Base-by-base conservation (phyloP, 2,329 filamentous ascomycete species). In the Pseudopyricularia cyperi region DNA sequence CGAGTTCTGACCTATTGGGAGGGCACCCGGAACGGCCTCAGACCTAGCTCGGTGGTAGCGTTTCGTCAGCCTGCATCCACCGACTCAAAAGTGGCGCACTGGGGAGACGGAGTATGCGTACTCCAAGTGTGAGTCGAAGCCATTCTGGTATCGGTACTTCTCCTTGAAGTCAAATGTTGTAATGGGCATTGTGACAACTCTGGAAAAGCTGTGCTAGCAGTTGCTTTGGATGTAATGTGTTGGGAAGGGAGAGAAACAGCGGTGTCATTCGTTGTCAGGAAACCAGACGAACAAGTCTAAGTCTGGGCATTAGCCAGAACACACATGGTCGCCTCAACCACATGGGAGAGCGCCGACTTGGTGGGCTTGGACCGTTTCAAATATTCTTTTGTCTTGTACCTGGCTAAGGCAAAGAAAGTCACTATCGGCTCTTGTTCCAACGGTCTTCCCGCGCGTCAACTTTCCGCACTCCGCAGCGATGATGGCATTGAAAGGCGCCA, bases 71-170 rank as follows among this genome's bases (percentile, higher is more conserved):
- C 22, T 44, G 11, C 15, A 7, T 7, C 24, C 39, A 22, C 3
- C 15, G 26, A 33, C 4, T 17, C n/a, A 7, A 19, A 32, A 15
- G 17, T 17, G 30, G 47, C 30, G 26, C 26, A 32, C n/a, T 14
- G 35, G 32, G 7, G 11, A 7, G 5, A 34, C 12, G 35, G 15
- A 30, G 37, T 32, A 12, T 17, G 15, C 79, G 60, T 69, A 89
- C 84, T 91, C 85, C 65, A 88, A 79, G 64, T 89, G 83, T 51
- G 75, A 80, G 66, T 78, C 77, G 71, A 93, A 90, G 65, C 87
- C 87, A 71, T 81, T 85, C 62, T 82, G 82, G 66, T 91, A 91
- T 54, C 71, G 73, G 71, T 91, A 91, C 59, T 73, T 75, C 59
- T 77, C 74, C 55, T 67, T 62, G 24, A 71, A 64, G 28, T 67